Base-by-base conservation (phyloP, 106 monocot genomes). In the Dioscorea alata region DNA sequence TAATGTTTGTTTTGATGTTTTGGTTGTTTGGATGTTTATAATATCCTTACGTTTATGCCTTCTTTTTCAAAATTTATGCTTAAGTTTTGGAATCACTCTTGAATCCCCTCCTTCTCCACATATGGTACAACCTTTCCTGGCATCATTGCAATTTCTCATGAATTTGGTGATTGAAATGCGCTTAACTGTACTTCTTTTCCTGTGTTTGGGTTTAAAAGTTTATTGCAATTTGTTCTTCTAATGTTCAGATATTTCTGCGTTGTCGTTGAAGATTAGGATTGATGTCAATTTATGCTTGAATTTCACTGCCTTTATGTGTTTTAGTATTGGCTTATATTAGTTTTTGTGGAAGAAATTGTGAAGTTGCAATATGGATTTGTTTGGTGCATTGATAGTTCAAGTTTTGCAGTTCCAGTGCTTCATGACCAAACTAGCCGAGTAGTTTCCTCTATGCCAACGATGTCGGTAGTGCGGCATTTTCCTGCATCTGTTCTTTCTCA, bases 391-490 rank as follows among this genome's bases (percentile, higher is more conserved):
- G 21, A 31, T 53, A 15, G 4, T 4, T 21, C 28, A 68, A 49
- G 28, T 0, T 49, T 48, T 73, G 62, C 69, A 79, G 79, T 74
- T 34, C 25, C 73, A 49, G 31, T 73, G 63, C 48, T 64, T 63
- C 73, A 68, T 57, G 79, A 79, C 63, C 79, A 69, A 74, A 62
- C 79, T 57, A 69, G 33, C 69, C 56, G 74, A 32, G 48, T 17
- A 69, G 48, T 49, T 69, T 63, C 63, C 28, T 63, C 63, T 69
- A 9, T 73, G 62, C 68, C 67, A 62, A 53, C 61, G 67, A 63
- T 73, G 23, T 79, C 73, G 52, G 28, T 68, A 67, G 58, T 58
- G 18, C 63, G 73, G 21, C 56, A 69, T 21, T 73, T 33, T 64
- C 79, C 73, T 17, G 22, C 69, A 49, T 69, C 74, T 49, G 56